Percentiles rank a stretch among this genome's conserved stretches.
phyloP scores from a whole-genome alignment of 306 rosid genomes.

The Gillenia trifoliata region DNA sequence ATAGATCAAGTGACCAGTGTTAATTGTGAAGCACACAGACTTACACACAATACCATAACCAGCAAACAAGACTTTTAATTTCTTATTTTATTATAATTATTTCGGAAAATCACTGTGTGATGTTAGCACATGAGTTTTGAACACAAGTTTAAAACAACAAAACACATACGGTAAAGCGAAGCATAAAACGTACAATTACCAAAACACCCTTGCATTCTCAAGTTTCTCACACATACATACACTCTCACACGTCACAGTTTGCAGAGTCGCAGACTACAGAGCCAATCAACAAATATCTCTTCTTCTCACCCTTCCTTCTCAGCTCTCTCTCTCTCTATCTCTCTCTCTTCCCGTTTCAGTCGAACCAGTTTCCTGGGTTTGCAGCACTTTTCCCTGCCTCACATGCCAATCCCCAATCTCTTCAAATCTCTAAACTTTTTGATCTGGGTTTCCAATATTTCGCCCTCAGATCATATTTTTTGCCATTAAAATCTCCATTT shows the following conservation, averaged over 20 bases:
- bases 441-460: constrained; percentile 34
- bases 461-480: constrained; percentile 36
- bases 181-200: constrained; percentile 4
- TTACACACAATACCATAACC: not conserved
- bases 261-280: constrained; percentile 39
- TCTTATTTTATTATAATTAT: too few relatives aligned
- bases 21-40: constrained; percentile 9
- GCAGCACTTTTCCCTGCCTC: constrained; percentile 19
- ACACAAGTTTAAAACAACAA: not conserved
- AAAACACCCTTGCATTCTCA: constrained; percentile 21
- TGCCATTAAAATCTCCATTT: constrained; percentile 13
- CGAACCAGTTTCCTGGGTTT: constrained; percentile 23
- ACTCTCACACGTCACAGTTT: constrained; percentile 14
- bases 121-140: not conserved
- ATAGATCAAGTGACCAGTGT: not conserved
- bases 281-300: constrained; percentile 67
- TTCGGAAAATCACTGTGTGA: not conserved
- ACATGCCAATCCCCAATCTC: constrained; percentile 17
- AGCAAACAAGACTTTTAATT: not conserved
- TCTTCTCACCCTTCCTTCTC: constrained; percentile 18
- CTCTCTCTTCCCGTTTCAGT: constrained; percentile 32
- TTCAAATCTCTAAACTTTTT: constrained; percentile 39
- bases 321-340: not conserved
- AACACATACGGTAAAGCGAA: not conserved
- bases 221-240: constrained; percentile 7